phyloP scores from a whole-genome alignment of 495 filamentous ascomycete genomes.

The Sordaria brevicollis region DNA sequence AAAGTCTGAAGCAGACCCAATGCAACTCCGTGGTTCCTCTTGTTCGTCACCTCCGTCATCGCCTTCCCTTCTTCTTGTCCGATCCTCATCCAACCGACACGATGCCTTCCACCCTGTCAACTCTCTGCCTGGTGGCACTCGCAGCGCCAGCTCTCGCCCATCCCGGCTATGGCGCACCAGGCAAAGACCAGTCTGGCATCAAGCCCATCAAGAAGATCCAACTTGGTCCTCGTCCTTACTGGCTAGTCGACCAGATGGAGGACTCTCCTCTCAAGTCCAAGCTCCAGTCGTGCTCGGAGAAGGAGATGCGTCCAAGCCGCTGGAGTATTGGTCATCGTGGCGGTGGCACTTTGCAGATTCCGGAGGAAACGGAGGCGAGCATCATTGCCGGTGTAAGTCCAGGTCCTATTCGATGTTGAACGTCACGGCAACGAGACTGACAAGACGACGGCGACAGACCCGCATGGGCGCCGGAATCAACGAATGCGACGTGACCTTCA shows the following conservation, averaged over 20 bases:
- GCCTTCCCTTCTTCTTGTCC: not conserved
- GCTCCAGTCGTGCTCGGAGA: constrained; percentile 43
- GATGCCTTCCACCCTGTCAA: not conserved
- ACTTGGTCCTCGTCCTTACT: constrained; percentile 49
- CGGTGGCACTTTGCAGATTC: constrained; percentile 47
- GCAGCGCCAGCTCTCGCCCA: constrained; percentile 11
- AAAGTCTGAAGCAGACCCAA: not conserved
- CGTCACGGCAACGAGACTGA: too few relatives aligned
- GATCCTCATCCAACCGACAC: not conserved
- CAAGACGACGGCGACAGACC: constrained; percentile 10
- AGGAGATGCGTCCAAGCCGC: constrained; percentile 23
- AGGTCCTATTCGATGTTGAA: too few relatives aligned
- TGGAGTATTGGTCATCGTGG: constrained; percentile 52
- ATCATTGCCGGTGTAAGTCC: constrained; percentile 34
- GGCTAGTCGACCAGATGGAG: constrained; percentile 49
- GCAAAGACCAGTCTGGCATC: constrained; percentile 8
- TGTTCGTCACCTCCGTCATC: not conserved
- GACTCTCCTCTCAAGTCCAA: constrained; percentile 44
- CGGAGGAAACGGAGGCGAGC: constrained; percentile 46
- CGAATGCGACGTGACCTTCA: constrained; percentile 56
- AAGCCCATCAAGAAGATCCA: constrained; percentile 28
- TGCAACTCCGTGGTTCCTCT: not conserved
- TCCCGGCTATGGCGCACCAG: constrained; percentile 3
- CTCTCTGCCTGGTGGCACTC: not conserved
- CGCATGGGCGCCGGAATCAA: constrained; percentile 55